Base-by-base conservation (phyloP, 192 early-diverging fungal species). In the Kickxella alabastrina region DNA sequence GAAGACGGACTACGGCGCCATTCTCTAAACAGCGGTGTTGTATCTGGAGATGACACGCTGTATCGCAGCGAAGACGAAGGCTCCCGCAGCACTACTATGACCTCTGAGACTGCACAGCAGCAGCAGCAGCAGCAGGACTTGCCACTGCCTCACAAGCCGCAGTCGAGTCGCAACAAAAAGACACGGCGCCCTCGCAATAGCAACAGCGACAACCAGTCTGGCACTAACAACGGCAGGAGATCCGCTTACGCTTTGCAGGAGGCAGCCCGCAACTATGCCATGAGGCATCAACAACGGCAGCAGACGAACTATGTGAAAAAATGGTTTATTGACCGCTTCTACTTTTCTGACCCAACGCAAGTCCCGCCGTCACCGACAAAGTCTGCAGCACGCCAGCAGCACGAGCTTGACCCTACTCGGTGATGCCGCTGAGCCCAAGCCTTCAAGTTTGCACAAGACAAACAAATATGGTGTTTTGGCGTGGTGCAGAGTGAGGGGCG, bases 241-340 rank as follows among this genome's bases (percentile, higher is more conserved):
- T 40, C 61, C 10, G 38, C 56, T 6, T 52, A 31, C 13, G 59
- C 51, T 19, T 42, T 73, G 4, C 62, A 73, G 2, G 70, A 73
- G 6, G 70, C 70, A 2, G 70, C 70, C 1, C 43, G 70, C 25
- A 73, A 40, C 44, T 73, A 73, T 41, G 70, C 70, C 0, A 35
- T 73, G 37, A 40, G 70, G 21, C 70, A 73, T 14, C 68, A 72
- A 43, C 70, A 73, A 37, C 53, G 70, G 15, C 58, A 66, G 21
- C 58, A 60, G 26, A 44, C 54, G 19, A 65, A 66, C 22, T 54
- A 62, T 1, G 59, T 73, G 9, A 66, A 65, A 47, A 61, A 58
- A 32, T 73, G 70, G 70, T 73, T 73, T 49, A 46, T 62, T 21
- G 62, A 73, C 51, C 62, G 63, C 14, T 73, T 73, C 59, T 73